Percentiles rank a stretch among this genome's conserved stretches.
phyloP scores from a whole-genome alignment of 1,284 basidiomycete species.

The Papiliotrema flavescens region DNA sequence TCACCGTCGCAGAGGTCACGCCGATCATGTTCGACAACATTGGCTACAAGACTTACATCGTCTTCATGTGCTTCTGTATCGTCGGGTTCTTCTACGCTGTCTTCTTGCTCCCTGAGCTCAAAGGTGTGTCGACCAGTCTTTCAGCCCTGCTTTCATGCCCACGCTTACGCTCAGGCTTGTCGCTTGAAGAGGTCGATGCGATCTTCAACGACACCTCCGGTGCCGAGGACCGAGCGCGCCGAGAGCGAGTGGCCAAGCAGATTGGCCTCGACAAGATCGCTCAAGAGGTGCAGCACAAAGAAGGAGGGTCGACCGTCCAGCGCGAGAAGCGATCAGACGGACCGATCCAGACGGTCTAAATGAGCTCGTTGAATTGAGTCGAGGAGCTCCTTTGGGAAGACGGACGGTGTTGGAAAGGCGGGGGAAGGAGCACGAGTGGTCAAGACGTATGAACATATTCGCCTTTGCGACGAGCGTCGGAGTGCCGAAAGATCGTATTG shows the following conservation, averaged over 20 bases:
- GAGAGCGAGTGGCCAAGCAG: constrained; percentile 44
- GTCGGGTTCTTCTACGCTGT: constrained; percentile 40
- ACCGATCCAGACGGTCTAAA: no score
- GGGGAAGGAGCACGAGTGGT: no score
- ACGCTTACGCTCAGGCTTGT: constrained; percentile 25
- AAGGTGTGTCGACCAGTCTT: constrained; percentile 7
- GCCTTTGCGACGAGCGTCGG: no score
- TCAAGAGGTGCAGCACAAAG: constrained; percentile 36
- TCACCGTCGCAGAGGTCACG: constrained; percentile 44
- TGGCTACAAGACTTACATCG: constrained; percentile 44
- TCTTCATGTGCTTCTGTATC: constrained; percentile 47
- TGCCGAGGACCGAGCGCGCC: constrained; percentile 38
- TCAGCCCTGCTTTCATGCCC: not conserved
- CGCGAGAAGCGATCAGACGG: no score
- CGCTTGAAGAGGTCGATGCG: constrained; percentile 41
- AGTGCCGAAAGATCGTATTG: no score
- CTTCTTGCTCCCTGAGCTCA: constrained; percentile 42
- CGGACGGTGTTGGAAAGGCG: no score
- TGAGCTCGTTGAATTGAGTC: no score
- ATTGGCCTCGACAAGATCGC: constrained; percentile 48
- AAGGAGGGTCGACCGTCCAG: constrained; percentile 9
- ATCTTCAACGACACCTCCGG: constrained; percentile 43
- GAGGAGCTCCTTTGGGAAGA: no score
- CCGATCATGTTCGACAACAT: constrained; percentile 42
- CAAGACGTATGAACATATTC: no score